These are phyloP conservation scores for Chaetomium globosum DNA, from an alignment of 2,329 filamentous ascomycete species.

Conservation along the genomic window DNA sequence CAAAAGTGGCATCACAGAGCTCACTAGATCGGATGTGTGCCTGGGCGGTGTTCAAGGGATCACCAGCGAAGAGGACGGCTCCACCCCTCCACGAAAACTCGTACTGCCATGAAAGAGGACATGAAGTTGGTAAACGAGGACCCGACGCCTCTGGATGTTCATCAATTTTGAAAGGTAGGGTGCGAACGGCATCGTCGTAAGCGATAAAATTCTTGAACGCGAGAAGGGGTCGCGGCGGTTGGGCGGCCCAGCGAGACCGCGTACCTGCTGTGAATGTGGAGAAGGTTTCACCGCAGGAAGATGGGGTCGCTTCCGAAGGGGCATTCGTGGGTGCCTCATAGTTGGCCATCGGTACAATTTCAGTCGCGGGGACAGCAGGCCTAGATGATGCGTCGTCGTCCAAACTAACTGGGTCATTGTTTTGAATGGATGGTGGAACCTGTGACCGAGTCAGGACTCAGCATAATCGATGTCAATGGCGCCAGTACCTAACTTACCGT, in stretches of 20 bases:
- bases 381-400: neutral
- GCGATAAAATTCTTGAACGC: neutral
- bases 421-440: neutral
- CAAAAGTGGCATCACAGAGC: constrained; percentile 3
- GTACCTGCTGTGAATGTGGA: neutral
- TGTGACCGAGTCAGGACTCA: neutral
- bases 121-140: neutral
- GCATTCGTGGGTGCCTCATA: neutral
- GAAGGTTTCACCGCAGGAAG: constrained; percentile 4
- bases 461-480: neutral
- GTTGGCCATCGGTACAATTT: neutral
- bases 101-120: constrained; percentile 7
- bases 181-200: constrained; percentile 5
- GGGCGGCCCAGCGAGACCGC: constrained; percentile 1
- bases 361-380: neutral
- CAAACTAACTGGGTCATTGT: neutral
- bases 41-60: constrained; percentile 3
- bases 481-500: constrained; percentile 1
- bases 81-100: constrained; percentile 6
- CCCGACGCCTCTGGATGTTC: neutral
- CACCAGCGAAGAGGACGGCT: constrained; percentile 6
- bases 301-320: constrained; percentile 2
- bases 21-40: constrained; percentile 1
- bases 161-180: constrained; percentile 2
- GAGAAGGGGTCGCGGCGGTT: neutral